Evolutionary conservation across 768 basidiomycete species (phyloP), one percentile per base, ranked within the genome.

Genomic region (Hortiboletus flavorubellus): DNA sequence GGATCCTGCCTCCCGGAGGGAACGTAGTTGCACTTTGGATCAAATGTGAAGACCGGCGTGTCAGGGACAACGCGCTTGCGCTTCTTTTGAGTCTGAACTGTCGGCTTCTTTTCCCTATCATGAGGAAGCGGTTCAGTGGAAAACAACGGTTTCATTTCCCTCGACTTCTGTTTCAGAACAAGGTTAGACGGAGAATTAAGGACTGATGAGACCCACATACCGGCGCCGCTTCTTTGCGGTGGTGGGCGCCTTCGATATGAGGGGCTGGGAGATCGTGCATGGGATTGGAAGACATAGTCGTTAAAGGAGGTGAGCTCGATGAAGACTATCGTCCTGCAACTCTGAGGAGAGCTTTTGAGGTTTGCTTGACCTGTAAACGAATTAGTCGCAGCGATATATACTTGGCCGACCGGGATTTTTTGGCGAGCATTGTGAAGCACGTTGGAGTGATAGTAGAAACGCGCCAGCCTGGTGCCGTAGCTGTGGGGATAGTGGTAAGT

Each of bases 381-480:
- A 58, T 54, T 46, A 56, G 50, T 43, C 18, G 56, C 15, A 50
- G 55, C 15, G 54, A 69, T 69, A 68, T 69, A 69, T 69, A 69
- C 44, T 26, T 52, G 56, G 49, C 61, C 45, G 56, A 59, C 66
- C 62, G 54, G 62, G 50, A 50, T 59, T 64, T 63, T 59, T 58
- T 60, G 53, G 56, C 6, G 26, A 47, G 21, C 53, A 64, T 60
- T 51, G 41, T 9, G 60, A 44, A n/a, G 44, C 69, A 72, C 61
- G 67, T 67, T 70, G 7, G 58, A 45, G 46, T 46, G 63, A 61
- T 59, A 59, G 53, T 59, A 59, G 53, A 68, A 71, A 69, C 62
- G 69, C 71, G 66, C 50, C 54, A 54, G 59, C 71, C 71, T 64
- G 70, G 68, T 60, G 67, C 60, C 70, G 62, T 68, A 71, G 67